Conservation (phyloP, 2,329 filamentous ascomycete genomes). For the Botrytis squamosa region DNA sequence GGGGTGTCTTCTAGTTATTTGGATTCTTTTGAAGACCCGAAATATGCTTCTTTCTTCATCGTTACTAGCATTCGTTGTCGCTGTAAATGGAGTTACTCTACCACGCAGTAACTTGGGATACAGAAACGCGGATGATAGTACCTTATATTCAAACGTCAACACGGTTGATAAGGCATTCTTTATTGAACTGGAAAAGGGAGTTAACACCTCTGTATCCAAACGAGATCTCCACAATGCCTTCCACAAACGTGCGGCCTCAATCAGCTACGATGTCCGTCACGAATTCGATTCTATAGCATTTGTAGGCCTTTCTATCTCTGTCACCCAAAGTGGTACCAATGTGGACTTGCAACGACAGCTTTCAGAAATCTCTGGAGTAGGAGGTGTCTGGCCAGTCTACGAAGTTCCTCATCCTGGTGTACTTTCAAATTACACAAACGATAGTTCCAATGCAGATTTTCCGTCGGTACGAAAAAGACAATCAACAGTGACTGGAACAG, state of each 20-base stretch:
- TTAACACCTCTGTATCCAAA: background rate
- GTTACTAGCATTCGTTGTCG: background rate
- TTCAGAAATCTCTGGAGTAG: conserved; percentile 5
- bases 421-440: background rate
- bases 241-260: conserved; percentile 10
- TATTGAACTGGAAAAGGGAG: background rate
- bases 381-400: conserved; percentile 14
- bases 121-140: background rate
- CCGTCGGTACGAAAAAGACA: conserved; percentile 2
- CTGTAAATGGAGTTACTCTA: background rate
- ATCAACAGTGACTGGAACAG: background rate
- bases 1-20: too few relatives aligned
- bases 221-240: conserved; percentile 1
- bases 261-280: conserved; percentile 19
- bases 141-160: background rate
- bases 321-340: background rate
- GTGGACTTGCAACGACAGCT: conserved; percentile 10
- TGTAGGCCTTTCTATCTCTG: conserved; percentile 14
- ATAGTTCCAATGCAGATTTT: background rate
- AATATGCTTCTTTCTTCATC: background rate
- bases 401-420: conserved; percentile 2
- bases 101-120: background rate
- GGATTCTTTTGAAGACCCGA: background rate
- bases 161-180: conserved; percentile 17
- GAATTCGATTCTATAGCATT: conserved; percentile 18